Percentiles rank a stretch among this genome's conserved stretches.
phyloP scores from a whole-genome alignment of 1,284 basidiomycete genomes.

The Apiotrichum laibachii region DNA sequence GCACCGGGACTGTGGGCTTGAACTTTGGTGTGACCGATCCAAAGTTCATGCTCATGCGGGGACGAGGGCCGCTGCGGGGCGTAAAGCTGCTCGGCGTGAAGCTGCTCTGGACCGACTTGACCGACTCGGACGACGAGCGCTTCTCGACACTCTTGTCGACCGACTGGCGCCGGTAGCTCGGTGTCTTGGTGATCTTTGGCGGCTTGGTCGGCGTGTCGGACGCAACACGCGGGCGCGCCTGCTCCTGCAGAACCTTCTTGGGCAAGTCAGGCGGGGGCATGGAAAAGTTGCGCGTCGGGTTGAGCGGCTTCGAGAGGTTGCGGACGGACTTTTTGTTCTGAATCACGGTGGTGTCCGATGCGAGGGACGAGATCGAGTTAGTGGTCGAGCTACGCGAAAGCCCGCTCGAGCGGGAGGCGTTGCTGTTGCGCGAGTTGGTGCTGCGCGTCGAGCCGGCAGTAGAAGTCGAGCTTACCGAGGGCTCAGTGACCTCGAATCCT shows the following conservation, averaged over 20 bases:
- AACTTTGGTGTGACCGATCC: neutral
- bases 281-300: neutral
- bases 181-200: neutral
- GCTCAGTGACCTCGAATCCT: neutral
- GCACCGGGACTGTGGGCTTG: constrained; percentile 14
- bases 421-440: neutral
- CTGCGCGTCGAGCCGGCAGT: neutral
- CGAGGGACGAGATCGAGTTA: neutral
- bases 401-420: neutral
- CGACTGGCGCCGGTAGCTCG: neutral
- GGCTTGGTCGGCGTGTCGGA: constrained; percentile 1
- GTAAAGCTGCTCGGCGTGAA: neutral
- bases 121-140: constrained; percentile 15
- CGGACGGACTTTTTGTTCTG: neutral
- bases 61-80: neutral
- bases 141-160: constrained; percentile 7
- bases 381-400: neutral
- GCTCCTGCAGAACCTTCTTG: neutral
- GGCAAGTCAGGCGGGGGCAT: constrained; percentile 2
- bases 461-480: constrained; percentile 1
- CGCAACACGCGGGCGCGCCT: neutral
- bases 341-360: neutral
- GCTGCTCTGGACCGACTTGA: neutral
- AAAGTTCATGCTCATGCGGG: neutral
- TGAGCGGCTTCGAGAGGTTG: neutral